These are phyloP conservation scores for Populus trichocarpa DNA, from an alignment of 441 rosid genomes.

Conservation along the genomic window DNA sequence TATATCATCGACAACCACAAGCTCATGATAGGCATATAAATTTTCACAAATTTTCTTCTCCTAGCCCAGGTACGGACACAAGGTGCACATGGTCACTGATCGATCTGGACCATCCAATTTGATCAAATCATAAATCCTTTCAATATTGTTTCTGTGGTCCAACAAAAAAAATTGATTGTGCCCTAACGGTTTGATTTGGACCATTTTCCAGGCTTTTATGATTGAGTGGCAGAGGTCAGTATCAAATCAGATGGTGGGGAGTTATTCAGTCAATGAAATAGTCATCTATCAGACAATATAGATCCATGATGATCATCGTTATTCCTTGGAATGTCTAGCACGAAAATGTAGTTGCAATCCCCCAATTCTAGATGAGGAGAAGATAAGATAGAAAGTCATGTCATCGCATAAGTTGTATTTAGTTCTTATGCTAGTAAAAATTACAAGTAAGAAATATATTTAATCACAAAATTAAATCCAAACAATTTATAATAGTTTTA, in stretches of 20 bases:
- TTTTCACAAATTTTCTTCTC: too few relatives aligned
- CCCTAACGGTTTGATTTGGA: slow-evolving; percentile 13
- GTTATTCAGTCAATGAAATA: background rate
- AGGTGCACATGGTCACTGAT: slow-evolving; percentile 12
- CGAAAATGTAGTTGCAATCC: background rate
- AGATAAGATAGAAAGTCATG: background rate
- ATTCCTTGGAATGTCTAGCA: background rate
- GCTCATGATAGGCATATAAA: background rate
- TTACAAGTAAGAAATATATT: too few relatives aligned
- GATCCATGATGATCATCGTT: background rate
- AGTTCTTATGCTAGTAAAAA: background rate
- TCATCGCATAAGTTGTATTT: background rate
- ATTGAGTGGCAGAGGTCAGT: slow-evolving; percentile 2
- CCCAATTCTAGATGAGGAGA: background rate
- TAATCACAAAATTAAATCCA: too few relatives aligned
- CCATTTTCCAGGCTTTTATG: slow-evolving; percentile 9
- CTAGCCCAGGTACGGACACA: too few relatives aligned
- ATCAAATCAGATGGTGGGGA: slow-evolving; percentile 5
- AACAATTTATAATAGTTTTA: too few relatives aligned
- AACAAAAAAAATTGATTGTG: background rate
- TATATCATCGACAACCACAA: background rate
- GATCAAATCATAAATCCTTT: background rate
- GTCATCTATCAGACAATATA: background rate
- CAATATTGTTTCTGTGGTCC: slow-evolving; percentile 5
- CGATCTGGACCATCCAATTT: slow-evolving; percentile 5